phyloP scores from a whole-genome alignment of 1,284 basidiomycete species.

The Hypsizygus ulmarius region DNA sequence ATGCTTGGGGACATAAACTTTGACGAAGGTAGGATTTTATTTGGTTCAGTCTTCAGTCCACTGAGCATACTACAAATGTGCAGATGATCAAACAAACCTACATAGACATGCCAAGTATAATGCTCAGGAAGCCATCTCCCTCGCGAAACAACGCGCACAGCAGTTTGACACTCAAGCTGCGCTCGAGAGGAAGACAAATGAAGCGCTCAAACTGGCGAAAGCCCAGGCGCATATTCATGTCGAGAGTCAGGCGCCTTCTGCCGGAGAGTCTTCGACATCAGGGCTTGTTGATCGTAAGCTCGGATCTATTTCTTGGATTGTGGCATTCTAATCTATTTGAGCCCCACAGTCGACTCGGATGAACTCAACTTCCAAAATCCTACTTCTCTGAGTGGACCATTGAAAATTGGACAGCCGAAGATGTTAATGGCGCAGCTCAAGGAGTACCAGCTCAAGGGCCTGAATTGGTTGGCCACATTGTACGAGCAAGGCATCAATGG shows the following conservation, averaged over 20 bases:
- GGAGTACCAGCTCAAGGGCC: conserved; percentile 97
- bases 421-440: conserved; percentile 98
- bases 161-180: conserved; percentile 86
- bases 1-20: conserved; percentile 85
- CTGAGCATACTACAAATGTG: conserved; percentile 4
- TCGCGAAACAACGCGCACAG: conserved; percentile 79
- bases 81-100: conserved; percentile 90
- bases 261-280: conserved; percentile 17
- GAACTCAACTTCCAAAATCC: conserved; percentile 99
- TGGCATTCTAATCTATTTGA: background rate
- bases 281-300: conserved; percentile 69
- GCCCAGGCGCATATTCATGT: conserved; percentile 59
- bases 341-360: conserved; percentile 79
- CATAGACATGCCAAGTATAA: conserved; percentile 87
- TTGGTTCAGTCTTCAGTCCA: background rate
- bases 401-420: conserved; percentile 89
- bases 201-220: conserved; percentile 67
- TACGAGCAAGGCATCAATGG: conserved; percentile 99
- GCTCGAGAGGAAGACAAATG: conserved; percentile 77
- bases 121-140: conserved; percentile 85
- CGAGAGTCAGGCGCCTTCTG: conserved; percentile 38
- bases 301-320: background rate
- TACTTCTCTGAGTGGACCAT: conserved; percentile 83
- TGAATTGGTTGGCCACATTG: conserved; percentile 97
- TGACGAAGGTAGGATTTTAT: conserved; percentile 72